Evolutionary conservation across 441 rosid species (phyloP), one percentile per base, ranked within the genome.

Genomic region (Aquilaria agallochum): DNA sequence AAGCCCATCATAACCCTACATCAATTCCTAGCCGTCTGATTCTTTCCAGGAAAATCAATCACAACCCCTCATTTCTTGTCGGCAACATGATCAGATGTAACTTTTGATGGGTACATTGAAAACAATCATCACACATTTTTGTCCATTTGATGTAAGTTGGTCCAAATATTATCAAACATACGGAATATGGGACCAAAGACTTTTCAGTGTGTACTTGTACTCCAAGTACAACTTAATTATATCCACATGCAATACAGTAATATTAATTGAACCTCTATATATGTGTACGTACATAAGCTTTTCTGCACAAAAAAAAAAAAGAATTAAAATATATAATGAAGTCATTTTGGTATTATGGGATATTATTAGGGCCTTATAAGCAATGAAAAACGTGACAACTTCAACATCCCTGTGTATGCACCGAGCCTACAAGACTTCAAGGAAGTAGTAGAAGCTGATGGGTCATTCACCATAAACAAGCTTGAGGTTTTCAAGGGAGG

Each of bases 321-420:
- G 1, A 20, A 20, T 20, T 1, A 20, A 20, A 20, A 20, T 20
- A 20, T 20, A 20, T 20, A 20, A 20, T 20, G 27, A 36, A 36
- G 42, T 36, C 6, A 34, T 34, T 34, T 3, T 34, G 0, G 40
- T 34, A 34, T 1, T 3, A 34, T 6, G 40, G 6, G 6, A 36
- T 34, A 34, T 34, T 34, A 34, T 34, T 69, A 93, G 98, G 95
- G 97, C 5, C 69, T 90, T 8, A 76, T 93, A 32, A 71, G 76
- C 6, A 79, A 66, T 1, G 98, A 87, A 68, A 87, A 81, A 69
- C 85, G 97, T 1, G 98, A 93, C 66, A 60, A 56, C 48, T 93
- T 93, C 85, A 93, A 93, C 77, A 87, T 93, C 33, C 98, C 98
- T 1, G 93, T 93, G 53, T 93, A 85, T 64, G 98, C 98, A 10